Evolutionary conservation across 352 stramenopile species (phyloP), one percentile per base, ranked within the genome.

Genomic region (Phytophthora idaei): DNA sequence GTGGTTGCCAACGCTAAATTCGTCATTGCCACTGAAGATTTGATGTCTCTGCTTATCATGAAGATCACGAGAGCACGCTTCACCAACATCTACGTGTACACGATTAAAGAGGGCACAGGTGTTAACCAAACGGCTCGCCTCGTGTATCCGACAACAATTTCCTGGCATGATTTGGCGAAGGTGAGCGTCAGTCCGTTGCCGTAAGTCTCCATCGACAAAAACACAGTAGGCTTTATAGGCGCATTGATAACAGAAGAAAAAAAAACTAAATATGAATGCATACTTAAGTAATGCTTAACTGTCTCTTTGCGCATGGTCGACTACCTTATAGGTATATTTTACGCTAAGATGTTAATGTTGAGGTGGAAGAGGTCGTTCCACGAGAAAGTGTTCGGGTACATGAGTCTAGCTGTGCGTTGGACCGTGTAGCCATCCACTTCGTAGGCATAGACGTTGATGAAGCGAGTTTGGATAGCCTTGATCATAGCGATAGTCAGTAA

Each of bases 1-100:
- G 73, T 90, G 11, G 75, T 88, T 49, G 77, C 72, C 10, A 81
- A 84, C 57, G 63, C 72, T 46, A 84, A 81, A 56, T 85, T 76
- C 32, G 62, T 87, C n/a, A 69, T 89, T n/a, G 58, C 52, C 1
- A 80, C 75, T 1, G 68, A 75, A 49, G 77, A 89, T 51, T 60
- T 81, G 25, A 59, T 69, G 53, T 66, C 68, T 4, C 64, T 86
- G 9, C 42, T 81, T 31, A 48, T 81, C 34, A 85, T 85, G 69
- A 84, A 85, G 66, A 50, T 85, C 29, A 63, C 69, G 11, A 58
- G 63, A 14, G 56, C 57, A 7, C 74, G 77, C 25, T 83, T 75
- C 57, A 66, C 45, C 11, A 83, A 78, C 39, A 72, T 86, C 17
- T 85, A 81, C 61, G 71, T 81, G 9, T 85, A 85, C 63, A 77